phyloP scores from a whole-genome alignment of 495 filamentous ascomycete species.

The Parathielavia appendiculata region DNA sequence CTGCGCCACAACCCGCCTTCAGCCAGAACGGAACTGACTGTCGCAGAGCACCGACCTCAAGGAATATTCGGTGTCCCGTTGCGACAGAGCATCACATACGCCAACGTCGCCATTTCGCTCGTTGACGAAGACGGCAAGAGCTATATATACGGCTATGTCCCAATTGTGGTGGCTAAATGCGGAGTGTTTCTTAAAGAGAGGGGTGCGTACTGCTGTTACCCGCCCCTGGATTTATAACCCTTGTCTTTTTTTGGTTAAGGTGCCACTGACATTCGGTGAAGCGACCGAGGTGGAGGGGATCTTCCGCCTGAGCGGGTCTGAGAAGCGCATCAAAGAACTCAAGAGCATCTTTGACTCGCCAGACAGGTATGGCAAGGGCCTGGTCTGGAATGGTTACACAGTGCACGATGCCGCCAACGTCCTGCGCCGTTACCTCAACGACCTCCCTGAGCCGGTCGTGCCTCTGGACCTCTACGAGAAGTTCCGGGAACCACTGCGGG shows the following conservation, averaged over 20 bases:
- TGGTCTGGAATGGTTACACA: slow-evolving; percentile 96
- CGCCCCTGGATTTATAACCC: background rate
- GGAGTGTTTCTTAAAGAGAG: slow-evolving; percentile 98
- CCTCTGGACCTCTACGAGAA: slow-evolving; percentile 88
- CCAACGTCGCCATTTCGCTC: slow-evolving; percentile 96
- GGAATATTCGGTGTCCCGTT: slow-evolving; percentile 93
- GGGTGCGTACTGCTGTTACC: slow-evolving; percentile 53
- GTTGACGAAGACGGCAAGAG: slow-evolving; percentile 85
- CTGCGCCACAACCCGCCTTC: slow-evolving; percentile 9
- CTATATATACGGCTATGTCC: slow-evolving; percentile 98
- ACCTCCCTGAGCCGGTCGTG: slow-evolving; percentile 92
- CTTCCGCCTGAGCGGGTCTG: slow-evolving; percentile 93
- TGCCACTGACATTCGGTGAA: slow-evolving; percentile 35
- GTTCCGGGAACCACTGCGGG: slow-evolving; percentile 79
- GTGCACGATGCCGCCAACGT: slow-evolving; percentile 99
- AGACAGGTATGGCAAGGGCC: slow-evolving; percentile 91
- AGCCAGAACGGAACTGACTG: slow-evolving; percentile 22
- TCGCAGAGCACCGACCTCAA: slow-evolving; percentile 37
- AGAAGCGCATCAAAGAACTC: slow-evolving; percentile 95
- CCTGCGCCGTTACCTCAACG: slow-evolving; percentile 88
- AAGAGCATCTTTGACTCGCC: slow-evolving; percentile 89
- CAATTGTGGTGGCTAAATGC: slow-evolving; percentile 97
- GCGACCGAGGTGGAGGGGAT: slow-evolving; percentile 96
- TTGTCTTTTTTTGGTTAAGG: too few relatives aligned
- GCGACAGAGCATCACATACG: slow-evolving; percentile 91